Base-by-base conservation (phyloP, 148 eudicot genomes). In the Rheum nobile region DNA sequence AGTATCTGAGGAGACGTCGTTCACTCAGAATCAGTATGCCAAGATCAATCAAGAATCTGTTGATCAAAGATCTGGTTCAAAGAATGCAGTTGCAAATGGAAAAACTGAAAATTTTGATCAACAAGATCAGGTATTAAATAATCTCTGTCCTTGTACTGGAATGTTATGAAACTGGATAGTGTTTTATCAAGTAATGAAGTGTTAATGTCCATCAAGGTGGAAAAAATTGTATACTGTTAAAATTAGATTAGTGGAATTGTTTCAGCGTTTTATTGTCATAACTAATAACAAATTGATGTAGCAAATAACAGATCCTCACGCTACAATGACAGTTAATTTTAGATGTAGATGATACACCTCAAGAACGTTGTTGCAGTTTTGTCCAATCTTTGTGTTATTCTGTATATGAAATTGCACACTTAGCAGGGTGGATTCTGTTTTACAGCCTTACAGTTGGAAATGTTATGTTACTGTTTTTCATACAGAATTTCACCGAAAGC, bases 1-100 rank as follows among this genome's bases (percentile, higher is more conserved):
- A 61, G 71, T 77, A 6, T 84, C 91, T 7, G 89, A 84, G 79
- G 92, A 84, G 70, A 80, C 86, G 77, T 12, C 81, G 3, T 43
- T 78, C 21, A 79, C 82, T 44, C 88, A 82, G 43, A 88, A 76
- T 32, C 81, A 86, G 39, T 65, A 24, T 48, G 5, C 0, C 6
- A 48, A 48, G n/a, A 14, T 19, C 54, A 17, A n/a, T 48, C 29
- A 24, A 55, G 63, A 55, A 55, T 22, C 28, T 24, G 31, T 24
- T 9, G 63, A 55, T 55, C 63, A 55, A 24, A 55, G 29, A 55
- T n/a, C n/a, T n/a, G 70, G 6, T 6, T 13, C 41, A 29, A 14
- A 38, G 44, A 38, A 69, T 69, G 72, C 47, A 9, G 16, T 10
- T 69, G 72, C 28, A 6, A 71, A 43, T 39, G 73, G 28, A 21